Conservation (phyloP, 2,329 filamentous ascomycete genomes). For the Sclerotinia spermophila region DNA sequence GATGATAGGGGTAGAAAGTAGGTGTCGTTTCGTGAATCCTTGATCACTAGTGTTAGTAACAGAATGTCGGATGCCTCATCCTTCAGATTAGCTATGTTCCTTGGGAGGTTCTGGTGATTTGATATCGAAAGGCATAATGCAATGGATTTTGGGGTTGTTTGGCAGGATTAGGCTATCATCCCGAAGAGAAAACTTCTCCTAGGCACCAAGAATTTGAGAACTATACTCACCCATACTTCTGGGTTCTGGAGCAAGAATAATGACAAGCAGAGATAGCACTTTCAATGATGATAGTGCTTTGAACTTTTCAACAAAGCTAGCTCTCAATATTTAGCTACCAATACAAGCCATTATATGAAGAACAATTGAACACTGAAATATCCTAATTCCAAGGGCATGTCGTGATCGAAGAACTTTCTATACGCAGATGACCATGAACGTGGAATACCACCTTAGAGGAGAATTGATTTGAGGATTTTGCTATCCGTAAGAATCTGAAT, state of each 20-base stretch:
- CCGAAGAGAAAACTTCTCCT: fast-evolving
- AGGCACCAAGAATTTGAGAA: background rate
- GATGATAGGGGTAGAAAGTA: background rate
- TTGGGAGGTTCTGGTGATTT: background rate
- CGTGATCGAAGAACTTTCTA: too few relatives aligned
- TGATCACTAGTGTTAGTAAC: background rate
- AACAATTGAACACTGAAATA: background rate
- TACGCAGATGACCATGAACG: background rate
- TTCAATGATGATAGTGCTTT: background rate
- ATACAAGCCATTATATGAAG: background rate
- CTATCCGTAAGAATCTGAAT: background rate
- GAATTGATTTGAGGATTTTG: background rate
- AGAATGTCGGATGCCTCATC: fast-evolving
- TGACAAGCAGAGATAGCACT: background rate
- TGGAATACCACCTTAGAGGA: background rate
- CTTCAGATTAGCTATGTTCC: background rate
- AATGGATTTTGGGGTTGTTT: background rate
- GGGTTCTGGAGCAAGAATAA: background rate
- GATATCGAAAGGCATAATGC: background rate
- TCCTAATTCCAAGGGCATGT: background rate
- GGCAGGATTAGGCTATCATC: background rate
- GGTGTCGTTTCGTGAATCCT: background rate
- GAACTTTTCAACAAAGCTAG: background rate
- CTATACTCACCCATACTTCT: background rate
- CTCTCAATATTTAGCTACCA: background rate